Evolutionary conservation across 441 rosid genomes (phyloP).

Genomic region (Croton setiger): DNA sequence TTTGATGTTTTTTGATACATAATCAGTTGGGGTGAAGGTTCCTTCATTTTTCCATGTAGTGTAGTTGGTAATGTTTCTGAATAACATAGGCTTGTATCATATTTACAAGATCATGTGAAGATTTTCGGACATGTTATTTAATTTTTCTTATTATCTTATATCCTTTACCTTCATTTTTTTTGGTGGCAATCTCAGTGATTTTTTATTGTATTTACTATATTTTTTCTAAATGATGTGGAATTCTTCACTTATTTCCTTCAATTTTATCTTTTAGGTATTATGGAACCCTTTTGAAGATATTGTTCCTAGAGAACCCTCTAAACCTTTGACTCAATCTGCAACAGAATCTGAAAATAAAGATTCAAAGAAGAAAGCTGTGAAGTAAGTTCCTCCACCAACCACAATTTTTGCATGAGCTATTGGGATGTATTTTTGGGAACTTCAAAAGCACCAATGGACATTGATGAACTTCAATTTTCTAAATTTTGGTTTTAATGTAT

Average conservation of each 20-base stretch:
- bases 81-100: not conserved
- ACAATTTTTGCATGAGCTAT: not conserved
- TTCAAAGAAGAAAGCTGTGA: slow-evolving; percentile 61
- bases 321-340: slow-evolving; percentile 28
- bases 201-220: not conserved
- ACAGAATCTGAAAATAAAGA: slow-evolving; percentile 50
- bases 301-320: slow-evolving; percentile 54
- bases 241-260: slow-evolving; percentile 1
- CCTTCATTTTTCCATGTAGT: not conserved
- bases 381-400: slow-evolving; percentile 42
- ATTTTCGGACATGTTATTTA: not conserved
- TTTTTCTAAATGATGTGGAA: not conserved
- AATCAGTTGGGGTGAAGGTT: not conserved
- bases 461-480: not conserved
- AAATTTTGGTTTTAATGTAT: slow-evolving; percentile 23
- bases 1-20: not conserved
- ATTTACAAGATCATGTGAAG: not conserved
- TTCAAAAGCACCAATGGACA: not conserved
- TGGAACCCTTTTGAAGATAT: slow-evolving; percentile 98
- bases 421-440: slow-evolving; percentile 3
- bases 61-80: not conserved
- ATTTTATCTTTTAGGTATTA: slow-evolving; percentile 46
- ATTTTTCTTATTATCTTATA: not conserved
- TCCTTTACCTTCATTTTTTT: not conserved
- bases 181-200: not conserved